Percentiles rank a stretch among this genome's conserved stretches.
Conservation (phyloP, 768 basidiomycete genomes). For the Tylopilus subfusipes region DNA sequence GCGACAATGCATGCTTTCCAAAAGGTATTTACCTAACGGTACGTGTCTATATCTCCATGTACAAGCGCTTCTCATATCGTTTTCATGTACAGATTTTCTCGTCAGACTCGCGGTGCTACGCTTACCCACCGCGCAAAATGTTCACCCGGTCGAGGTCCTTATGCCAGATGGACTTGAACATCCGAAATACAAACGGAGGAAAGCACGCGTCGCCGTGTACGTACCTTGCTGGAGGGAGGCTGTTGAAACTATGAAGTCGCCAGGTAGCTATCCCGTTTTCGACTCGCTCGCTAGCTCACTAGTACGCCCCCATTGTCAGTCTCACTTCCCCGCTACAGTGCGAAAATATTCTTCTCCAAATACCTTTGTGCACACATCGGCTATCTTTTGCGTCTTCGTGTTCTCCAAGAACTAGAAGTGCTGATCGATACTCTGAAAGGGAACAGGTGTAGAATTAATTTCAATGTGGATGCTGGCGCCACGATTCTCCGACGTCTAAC, state of each 20-base stretch:
- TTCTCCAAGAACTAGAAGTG: conserved; percentile 72
- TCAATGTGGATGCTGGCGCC: conserved; percentile 19
- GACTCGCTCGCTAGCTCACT: conserved; percentile 3
- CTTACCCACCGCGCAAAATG: conserved; percentile 32
- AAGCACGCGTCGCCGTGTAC: conserved; percentile 47
- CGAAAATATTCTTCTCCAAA: conserved; percentile 36
- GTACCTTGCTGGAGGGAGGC: conserved; percentile 58
- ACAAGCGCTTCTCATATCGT: not conserved
- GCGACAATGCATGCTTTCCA: conserved; percentile 51
- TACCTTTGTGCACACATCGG: conserved; percentile 53
- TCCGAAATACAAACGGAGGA: conserved; percentile 50
- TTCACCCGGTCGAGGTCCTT: conserved; percentile 29
- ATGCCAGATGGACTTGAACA: conserved; percentile 68
- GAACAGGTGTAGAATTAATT: not conserved
- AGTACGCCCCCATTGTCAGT: conserved; percentile 1
- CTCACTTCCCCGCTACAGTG: conserved; percentile 25
- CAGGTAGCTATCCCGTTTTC: conserved; percentile 30
- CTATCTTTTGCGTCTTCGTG: conserved; percentile 66
- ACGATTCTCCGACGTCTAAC: conserved; percentile 63
- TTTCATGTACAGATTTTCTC: conserved; percentile 51
- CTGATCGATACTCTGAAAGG: conserved; percentile 35
- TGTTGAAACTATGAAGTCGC: conserved; percentile 36
- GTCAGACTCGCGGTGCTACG: conserved; percentile 54
- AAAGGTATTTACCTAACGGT: conserved; percentile 57
- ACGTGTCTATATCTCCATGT: conserved; percentile 8